phyloP scores from a whole-genome alignment of 495 filamentous ascomycete species.

The Penicillium alfredii region DNA sequence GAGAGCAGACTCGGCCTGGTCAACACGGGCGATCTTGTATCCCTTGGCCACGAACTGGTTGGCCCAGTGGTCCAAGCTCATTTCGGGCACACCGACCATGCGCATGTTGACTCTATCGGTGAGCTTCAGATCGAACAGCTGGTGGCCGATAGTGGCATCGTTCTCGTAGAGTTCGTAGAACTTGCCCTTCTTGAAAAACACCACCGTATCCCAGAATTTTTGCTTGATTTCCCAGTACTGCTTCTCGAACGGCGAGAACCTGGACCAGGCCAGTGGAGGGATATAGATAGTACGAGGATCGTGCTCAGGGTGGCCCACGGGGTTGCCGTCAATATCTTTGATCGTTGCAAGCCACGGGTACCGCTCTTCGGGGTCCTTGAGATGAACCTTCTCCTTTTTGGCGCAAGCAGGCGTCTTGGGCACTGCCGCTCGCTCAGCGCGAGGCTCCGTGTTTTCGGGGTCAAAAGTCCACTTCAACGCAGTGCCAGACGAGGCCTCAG shows the following conservation, averaged over 20 bases:
- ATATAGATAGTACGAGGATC: slow-evolving; percentile 90
- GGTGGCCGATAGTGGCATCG: slow-evolving; percentile 94
- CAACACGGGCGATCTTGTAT: slow-evolving; percentile 92
- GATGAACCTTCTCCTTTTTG: slow-evolving; percentile 69
- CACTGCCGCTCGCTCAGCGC: slow-evolving; percentile 45
- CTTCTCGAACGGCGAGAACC: slow-evolving; percentile 91
- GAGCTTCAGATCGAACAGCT: slow-evolving; percentile 95
- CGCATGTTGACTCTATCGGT: slow-evolving; percentile 99
- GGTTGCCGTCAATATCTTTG: slow-evolving; percentile 73
- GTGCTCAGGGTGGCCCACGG: slow-evolving; percentile 77
- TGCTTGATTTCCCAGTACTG: slow-evolving; percentile 99
- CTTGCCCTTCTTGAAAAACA: slow-evolving; percentile 99
- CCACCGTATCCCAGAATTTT: slow-evolving; percentile 93
- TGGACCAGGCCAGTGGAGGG: slow-evolving; percentile 64
- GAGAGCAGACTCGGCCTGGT: slow-evolving; percentile 90
- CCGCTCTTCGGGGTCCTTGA: slow-evolving; percentile 71
- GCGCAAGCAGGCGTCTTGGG: slow-evolving; percentile 44
- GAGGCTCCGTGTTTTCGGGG: slow-evolving; percentile 61
- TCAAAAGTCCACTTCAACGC: slow-evolving; percentile 84
- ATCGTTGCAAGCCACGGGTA: slow-evolving; percentile 87
- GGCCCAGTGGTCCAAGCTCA: slow-evolving; percentile 84
- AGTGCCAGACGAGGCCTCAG: slow-evolving; percentile 59
- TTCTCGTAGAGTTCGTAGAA: slow-evolving; percentile 99
- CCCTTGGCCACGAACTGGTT: slow-evolving; percentile 93
- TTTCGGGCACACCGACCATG: slow-evolving; percentile 92